Base-by-base conservation (phyloP, 495 filamentous ascomycete genomes). In the Daldinia childiae region DNA sequence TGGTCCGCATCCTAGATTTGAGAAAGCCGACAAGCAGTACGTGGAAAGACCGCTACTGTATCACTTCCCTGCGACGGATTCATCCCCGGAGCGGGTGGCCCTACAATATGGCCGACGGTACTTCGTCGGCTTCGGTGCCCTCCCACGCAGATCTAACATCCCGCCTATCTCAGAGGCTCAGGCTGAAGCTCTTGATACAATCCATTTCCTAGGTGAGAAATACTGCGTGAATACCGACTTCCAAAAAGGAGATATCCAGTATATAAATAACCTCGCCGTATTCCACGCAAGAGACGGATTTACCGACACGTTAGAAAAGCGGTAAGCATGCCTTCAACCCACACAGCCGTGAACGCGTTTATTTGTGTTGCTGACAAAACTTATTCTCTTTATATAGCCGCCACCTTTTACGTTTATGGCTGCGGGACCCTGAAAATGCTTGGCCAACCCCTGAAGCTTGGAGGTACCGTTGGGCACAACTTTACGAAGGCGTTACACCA, bases 121-220 rank as follows among this genome's bases (percentile, higher is more conserved):
- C 41, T 87, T 90, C 66, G 87, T 87, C 4, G 88, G 89, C 0
- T 89, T 84, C 73, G 79, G 80, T 58, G 80, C 81, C 14, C 80
- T 86, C 8, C 87, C 86, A 8, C 79, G 87, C 8, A 85, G 81
- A 0, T 38, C 79, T 6, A 58, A 79, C 34, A 87, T 91, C 38
- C 88, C 89, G 2, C 82, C 87, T 0, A 88, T 90, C 12, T 87
- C 84, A 0, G 87, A 90, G 75, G 88, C 85, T 0, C 90, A 92
- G 72, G 87, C 88, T 6, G 90, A 92, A 69, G 90, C 89, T 2
- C 80, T 92, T 5, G 89, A 91, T 69, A 83, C 86, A 0, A 59
- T 92, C 39, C 87, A 91, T 68, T 91, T 89, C 73, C 77, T 86
- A 0, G 89, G 85, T 0, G 86, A 88, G 43, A 82, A 85, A 73